Base-by-base conservation (phyloP, 208 protist species). In the Leishmania martiniquensis region DNA sequence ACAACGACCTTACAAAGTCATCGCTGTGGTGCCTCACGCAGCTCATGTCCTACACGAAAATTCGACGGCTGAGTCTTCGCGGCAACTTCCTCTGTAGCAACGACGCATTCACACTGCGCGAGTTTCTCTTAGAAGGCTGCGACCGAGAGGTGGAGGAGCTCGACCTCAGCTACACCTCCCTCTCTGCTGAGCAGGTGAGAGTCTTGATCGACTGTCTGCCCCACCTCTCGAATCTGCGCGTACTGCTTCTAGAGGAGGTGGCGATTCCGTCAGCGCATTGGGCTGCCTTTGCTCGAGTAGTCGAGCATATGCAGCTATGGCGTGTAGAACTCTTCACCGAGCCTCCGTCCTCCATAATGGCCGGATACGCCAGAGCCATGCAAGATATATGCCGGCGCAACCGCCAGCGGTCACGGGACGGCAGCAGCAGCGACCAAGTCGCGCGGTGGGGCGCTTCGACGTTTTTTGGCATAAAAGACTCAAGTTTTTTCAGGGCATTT, bases 161-260 rank as follows among this genome's bases (percentile, higher is more conserved):
- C 25, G 91, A 95, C 54, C 80, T 97, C 49, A 86, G 87, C 78
- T 85, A 89, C 78, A 97, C 91, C 0, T 57, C 47, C 44, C 85
- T 97, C 25, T 85, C 85, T 34, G 47, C 51, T 2, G 78, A 45
- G 51, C 90, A 97, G 66, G 73, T 92, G 17, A 86, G 76, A 45
- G 75, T 83, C 4, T 49, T 97, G 44, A 92, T 97, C 66, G 82
- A 94, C 20, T 85, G 76, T 32, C 78, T 97, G 25, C 93, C 91
- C 15, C 65, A 69, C 25, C n/a, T 96, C 34, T 59, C n/a, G 4
- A 66, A 75, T 15, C 70, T 96, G 22, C 85, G 87, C 37, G 78
- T 94, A 1, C 86, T 97, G 57, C 80, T 95, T 12, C 75, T 97
- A 10, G 89, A 97, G 71, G 86, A 84, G 66, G 74, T 97, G 5